Evolutionary conservation across 441 rosid genomes (phyloP), one percentile per base, ranked within the genome.

Genomic region (Mallotus japonicus): DNA sequence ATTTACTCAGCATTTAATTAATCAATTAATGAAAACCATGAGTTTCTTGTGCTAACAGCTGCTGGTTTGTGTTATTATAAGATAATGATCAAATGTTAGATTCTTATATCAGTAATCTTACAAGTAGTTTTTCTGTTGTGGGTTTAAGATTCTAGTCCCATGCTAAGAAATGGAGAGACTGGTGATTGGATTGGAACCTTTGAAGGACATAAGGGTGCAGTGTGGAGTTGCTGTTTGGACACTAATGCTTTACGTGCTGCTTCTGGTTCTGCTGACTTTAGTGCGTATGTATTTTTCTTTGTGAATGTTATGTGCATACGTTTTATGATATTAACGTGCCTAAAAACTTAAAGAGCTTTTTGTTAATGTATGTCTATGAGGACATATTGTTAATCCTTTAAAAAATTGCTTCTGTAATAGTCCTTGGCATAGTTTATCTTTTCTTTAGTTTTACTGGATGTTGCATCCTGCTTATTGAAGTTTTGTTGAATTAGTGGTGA

Each of bases 111-210:
- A 12, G n/a, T 32, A 22, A 7, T 51, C 17, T 51, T 51, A 13
- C 4, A 4, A 5, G 8, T 1, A 28, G 32, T 49, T 44, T 47
- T 69, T 12, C 53, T 64, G 15, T n/a, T 28, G 16, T 28, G 54
- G 59, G 13, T 70, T 73, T 77, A 28, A 94, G 98, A 94, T 86
- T 88, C 95, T 62, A 90, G 80, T 62, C 97, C 97, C 3, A 90
- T 94, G 99, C 77, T 94, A 78, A 91, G 97, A 82, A 94, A 94
- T 81, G 99, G 97, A 71, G 99, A 92, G 86, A 92, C 92, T 67
- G 99, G 99, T 60, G 99, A 94, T 58, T 94, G 99, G 99, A 87
- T 94, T 62, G 97, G 99, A 42, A 94, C 99, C 8, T 94, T 94
- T 87, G 94, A 89, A 82, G 99, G 99, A 62, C 99, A 94, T 65